Percentiles rank a stretch among this genome's conserved stretches.
phyloP scores from a whole-genome alignment of 495 filamentous ascomycete species.

The Lentithecium fluviatile region DNA sequence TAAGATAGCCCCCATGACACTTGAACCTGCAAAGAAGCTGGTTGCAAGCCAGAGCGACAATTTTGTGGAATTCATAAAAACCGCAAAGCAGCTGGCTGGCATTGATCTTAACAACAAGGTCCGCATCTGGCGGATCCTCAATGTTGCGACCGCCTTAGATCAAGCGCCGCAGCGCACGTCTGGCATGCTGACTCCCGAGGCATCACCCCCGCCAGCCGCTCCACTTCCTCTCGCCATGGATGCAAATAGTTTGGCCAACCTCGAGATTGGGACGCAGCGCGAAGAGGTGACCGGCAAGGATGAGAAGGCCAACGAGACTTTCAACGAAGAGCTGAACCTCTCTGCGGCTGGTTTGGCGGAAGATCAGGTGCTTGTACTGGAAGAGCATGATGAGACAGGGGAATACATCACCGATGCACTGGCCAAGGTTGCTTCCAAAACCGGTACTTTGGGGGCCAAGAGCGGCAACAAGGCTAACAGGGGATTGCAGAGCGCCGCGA shows the following conservation, averaged over 20 bases:
- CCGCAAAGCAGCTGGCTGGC: slow-evolving; percentile 62
- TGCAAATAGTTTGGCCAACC: slow-evolving; percentile 63
- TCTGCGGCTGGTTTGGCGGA: slow-evolving; percentile 62
- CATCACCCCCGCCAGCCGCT: slow-evolving; percentile 48
- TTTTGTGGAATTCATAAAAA: slow-evolving; percentile 71
- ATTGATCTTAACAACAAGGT: slow-evolving; percentile 71
- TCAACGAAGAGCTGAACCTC: slow-evolving; percentile 69
- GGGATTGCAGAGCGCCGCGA: slow-evolving; percentile 28
- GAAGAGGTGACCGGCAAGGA: slow-evolving; percentile 69
- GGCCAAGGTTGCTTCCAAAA: slow-evolving; percentile 30
- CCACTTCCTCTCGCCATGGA: slow-evolving; percentile 67
- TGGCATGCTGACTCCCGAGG: slow-evolving; percentile 57
- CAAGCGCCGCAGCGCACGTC: slow-evolving; percentile 41
- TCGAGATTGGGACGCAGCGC: slow-evolving; percentile 66
- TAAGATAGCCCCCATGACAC: slow-evolving; percentile 58
- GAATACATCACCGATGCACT: slow-evolving; percentile 63
- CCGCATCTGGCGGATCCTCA: slow-evolving; percentile 72
- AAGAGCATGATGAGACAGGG: slow-evolving; percentile 65
- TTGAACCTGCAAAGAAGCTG: slow-evolving; percentile 52
- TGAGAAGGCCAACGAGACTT: slow-evolving; percentile 70
- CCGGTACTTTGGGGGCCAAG: slow-evolving; percentile 23
- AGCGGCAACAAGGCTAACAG: slow-evolving; percentile 40
- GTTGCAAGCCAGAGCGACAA: slow-evolving; percentile 66
- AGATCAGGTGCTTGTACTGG: slow-evolving; percentile 70
- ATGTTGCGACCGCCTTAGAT: slow-evolving; percentile 37